A percentile compares a stretch with the other conserved stretches of the same genome.
phyloP scores from a whole-genome alignment of 1,284 basidiomycete species.

The Meira miltonrushii region DNA sequence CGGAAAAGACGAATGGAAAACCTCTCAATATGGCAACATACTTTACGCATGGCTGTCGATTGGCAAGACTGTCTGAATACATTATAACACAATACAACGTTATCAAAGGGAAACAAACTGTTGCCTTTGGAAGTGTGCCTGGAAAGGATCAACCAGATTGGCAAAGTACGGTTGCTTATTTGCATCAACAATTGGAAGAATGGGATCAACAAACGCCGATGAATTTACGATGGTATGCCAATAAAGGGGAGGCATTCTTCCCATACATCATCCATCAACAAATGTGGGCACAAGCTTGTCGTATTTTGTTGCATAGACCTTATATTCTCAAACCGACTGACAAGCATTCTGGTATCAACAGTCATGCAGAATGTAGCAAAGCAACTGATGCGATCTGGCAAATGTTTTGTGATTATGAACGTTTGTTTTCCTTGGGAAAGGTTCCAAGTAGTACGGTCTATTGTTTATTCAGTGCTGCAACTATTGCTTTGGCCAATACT shows the following conservation, averaged over 20 bases:
- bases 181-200: slow-evolving; percentile 13
- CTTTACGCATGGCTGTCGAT: slow-evolving; percentile 22
- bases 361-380: slow-evolving; percentile 35
- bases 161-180: slow-evolving; percentile 11
- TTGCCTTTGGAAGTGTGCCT: not conserved
- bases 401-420: slow-evolving; percentile 28
- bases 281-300: slow-evolving; percentile 27
- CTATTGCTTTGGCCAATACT: slow-evolving; percentile 40
- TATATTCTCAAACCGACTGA: slow-evolving; percentile 29
- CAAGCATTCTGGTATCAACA: slow-evolving; percentile 16
- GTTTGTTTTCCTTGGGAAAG: slow-evolving; percentile 31
- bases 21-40: not conserved
- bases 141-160: slow-evolving; percentile 2
- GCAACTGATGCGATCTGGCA: slow-evolving; percentile 26
- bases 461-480: slow-evolving; percentile 37
- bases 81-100: slow-evolving; percentile 34
- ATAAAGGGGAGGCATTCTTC: not conserved
- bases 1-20: slow-evolving; percentile 5
- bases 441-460: slow-evolving; percentile 31
- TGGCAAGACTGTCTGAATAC: slow-evolving; percentile 27
- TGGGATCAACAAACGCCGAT: slow-evolving; percentile 9
- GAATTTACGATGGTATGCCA: not conserved
- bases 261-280: slow-evolving; percentile 1
- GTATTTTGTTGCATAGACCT: slow-evolving; percentile 30
- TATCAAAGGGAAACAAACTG: slow-evolving; percentile 16